Evolutionary conservation across 163 green algal species (phyloP).

Genomic region (Scenedesmus sp.): DNA sequence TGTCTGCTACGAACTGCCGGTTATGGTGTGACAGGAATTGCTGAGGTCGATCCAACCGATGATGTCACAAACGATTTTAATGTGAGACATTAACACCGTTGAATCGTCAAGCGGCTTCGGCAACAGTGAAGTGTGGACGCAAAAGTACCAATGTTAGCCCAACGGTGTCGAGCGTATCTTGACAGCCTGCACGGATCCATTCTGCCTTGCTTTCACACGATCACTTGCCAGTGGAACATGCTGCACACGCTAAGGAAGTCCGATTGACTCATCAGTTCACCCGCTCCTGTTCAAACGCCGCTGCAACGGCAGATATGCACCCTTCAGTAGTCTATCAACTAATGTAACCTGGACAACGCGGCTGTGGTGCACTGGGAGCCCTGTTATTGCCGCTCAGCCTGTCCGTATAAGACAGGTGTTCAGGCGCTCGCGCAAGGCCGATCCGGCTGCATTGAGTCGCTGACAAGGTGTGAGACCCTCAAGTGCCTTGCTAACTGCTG

Average conservation of each 20-base stretch:
- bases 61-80: neutral
- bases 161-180: neutral
- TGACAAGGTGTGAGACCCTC: neutral
- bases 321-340: neutral
- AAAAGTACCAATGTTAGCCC: neutral
- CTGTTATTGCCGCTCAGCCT: neutral
- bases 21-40: neutral
- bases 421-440: neutral
- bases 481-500: neutral
- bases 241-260: neutral
- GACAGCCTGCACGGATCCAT: neutral
- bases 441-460: neutral
- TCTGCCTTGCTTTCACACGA: neutral
- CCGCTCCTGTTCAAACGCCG: neutral
- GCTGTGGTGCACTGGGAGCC: neutral
- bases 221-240: neutral
- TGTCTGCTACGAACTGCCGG: neutral
- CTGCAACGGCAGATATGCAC: neutral
- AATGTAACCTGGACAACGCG: neutral
- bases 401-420: neutral
- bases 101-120: neutral
- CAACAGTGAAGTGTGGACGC: neutral
- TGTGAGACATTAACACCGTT: neutral
- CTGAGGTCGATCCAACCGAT: no score
- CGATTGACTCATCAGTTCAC: neutral